These are phyloP conservation scores for Psidium guajava DNA, from an alignment of 345 rosid genomes.

Conservation along the genomic window DNA sequence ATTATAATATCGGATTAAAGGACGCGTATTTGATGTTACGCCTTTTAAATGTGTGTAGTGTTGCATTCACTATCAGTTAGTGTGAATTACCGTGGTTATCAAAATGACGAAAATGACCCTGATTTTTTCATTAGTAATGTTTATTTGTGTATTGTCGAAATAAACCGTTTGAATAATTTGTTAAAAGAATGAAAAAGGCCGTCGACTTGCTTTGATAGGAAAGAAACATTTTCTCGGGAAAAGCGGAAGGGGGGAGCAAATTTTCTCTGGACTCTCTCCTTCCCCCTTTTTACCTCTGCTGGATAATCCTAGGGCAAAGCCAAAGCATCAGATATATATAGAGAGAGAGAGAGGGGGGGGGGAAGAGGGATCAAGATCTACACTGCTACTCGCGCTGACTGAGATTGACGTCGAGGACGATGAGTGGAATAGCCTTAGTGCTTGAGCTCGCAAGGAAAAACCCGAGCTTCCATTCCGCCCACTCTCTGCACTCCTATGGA, in stretches of 20 bases:
- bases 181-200: background rate
- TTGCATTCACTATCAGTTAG: too few species aligned
- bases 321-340: background rate
- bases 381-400: background rate
- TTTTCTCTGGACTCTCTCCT: background rate
- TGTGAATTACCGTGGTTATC: too few species aligned
- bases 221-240: background rate
- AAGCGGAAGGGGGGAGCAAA: background rate
- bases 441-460: slow-evolving; percentile 73
- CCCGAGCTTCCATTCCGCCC: slow-evolving; percentile 33
- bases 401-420: slow-evolving; percentile 4
- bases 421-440: slow-evolving; percentile 79
- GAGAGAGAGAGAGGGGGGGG: background rate
- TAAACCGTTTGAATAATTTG: background rate
- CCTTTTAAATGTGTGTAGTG: too few species aligned
- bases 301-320: background rate
- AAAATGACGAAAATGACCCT: too few species aligned
- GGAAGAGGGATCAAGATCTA: background rate
- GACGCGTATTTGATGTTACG: too few species aligned
- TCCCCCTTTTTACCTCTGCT: background rate
- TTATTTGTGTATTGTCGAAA: background rate
- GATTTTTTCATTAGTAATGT: too few species aligned
- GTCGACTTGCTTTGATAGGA: background rate
- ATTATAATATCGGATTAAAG: too few species aligned
- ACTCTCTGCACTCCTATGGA: slow-evolving; percentile 38